These are phyloP conservation scores for Psilocybe mexicana DNA, from an alignment of 1,284 basidiomycete genomes.

Conservation along the genomic window DNA sequence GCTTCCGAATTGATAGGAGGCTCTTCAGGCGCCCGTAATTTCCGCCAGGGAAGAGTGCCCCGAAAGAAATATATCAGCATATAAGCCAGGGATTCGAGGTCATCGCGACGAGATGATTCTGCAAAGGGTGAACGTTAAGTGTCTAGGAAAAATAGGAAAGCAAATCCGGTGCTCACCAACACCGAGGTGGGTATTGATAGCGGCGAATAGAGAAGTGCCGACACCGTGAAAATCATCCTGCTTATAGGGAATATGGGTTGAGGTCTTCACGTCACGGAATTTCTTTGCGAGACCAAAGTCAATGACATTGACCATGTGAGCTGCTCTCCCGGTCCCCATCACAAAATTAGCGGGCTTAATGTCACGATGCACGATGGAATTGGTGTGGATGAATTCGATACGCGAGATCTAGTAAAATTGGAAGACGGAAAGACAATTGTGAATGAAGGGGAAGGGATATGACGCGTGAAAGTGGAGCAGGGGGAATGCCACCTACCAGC, in stretches of 20 bases:
- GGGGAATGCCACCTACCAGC: constrained; percentile 58
- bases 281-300: constrained; percentile 98
- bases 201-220: constrained; percentile 93
- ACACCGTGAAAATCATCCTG: constrained; percentile 90
- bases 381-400: constrained; percentile 74
- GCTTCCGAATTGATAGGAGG: constrained; percentile 40
- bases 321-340: constrained; percentile 61
- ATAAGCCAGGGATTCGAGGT: constrained; percentile 90
- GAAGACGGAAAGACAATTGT: background rate
- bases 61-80: constrained; percentile 93
- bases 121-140: constrained; percentile 1
- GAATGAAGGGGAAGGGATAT: background rate
- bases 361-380: constrained; percentile 85
- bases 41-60: constrained; percentile 89
- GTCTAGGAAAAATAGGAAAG: background rate
- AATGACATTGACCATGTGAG: constrained; percentile 79
- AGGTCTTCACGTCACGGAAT: constrained; percentile 86
- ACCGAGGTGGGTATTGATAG: constrained; percentile 93
- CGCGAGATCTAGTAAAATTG: constrained; percentile 56
- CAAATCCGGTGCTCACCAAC: constrained; percentile 54
- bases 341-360: constrained; percentile 98
- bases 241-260: constrained; percentile 88
- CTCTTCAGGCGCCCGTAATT: constrained; percentile 59
- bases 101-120: constrained; percentile 89
- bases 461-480: constrained; percentile 6